phyloP scores from a whole-genome alignment of 805 yeast species.

The Metschnikowia reukaufii region DNA sequence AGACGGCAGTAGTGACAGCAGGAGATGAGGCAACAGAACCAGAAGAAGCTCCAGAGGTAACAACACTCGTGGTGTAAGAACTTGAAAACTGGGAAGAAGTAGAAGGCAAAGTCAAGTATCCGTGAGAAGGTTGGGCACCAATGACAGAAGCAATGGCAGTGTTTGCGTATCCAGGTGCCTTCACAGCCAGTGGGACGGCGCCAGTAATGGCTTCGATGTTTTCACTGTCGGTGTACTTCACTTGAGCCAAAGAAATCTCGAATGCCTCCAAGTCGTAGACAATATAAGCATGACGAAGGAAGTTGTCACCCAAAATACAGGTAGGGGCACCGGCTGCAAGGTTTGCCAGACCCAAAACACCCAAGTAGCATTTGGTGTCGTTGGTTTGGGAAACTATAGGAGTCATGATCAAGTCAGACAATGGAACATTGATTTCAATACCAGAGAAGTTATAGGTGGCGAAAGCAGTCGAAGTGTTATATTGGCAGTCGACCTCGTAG shows the following conservation, averaged over 20 bases:
- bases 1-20: background rate
- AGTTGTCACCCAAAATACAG: slow-evolving; percentile 51
- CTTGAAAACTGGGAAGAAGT: background rate
- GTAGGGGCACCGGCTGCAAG: slow-evolving; percentile 20
- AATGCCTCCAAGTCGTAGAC: slow-evolving; percentile 64
- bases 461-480: slow-evolving; percentile 9
- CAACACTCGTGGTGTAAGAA: background rate
- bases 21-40: background rate
- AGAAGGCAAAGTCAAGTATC: background rate
- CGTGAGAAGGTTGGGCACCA: background rate
- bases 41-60: background rate
- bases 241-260: slow-evolving; percentile 56
- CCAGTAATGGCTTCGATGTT: slow-evolving; percentile 48
- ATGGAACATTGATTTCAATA: slow-evolving; percentile 49
- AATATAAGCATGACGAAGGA: slow-evolving; percentile 42
- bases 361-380: slow-evolving; percentile 30
- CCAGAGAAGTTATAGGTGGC: slow-evolving; percentile 57
- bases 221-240: slow-evolving; percentile 25
- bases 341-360: slow-evolving; percentile 16
- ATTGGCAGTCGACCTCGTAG: slow-evolving; percentile 15
- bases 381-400: slow-evolving; percentile 4
- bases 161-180: slow-evolving; percentile 46
- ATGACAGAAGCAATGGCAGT: slow-evolving; percentile 25
- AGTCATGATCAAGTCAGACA: slow-evolving; percentile 28
- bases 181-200: slow-evolving; percentile 51